Evolutionary conservation across 345 rosid genomes (phyloP), one percentile per base, ranked within the genome.

Genomic region (Syzygium aromaticum): DNA sequence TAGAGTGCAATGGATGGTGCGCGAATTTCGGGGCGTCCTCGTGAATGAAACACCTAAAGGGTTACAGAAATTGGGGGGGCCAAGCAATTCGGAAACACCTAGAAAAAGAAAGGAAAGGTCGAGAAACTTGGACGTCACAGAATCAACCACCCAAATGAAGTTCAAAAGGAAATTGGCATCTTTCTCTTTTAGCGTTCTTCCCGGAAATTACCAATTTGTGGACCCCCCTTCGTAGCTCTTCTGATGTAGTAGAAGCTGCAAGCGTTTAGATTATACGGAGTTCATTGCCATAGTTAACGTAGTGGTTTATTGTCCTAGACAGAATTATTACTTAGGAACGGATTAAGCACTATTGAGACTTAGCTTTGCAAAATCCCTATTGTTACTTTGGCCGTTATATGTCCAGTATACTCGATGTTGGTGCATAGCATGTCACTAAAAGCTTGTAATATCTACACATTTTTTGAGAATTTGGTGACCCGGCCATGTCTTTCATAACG

Each of bases 91-190:
- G 25, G 87, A 89, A 53, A 82, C 84, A 61, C 85, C 77, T 61
- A 23, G 84, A 23, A 87, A 89, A 53, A 40, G 86, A 52, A 87
- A 43, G 25, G 84, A 84, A 84, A 73, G 90, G 85, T 80, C 61
- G 16, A 87, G 86, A 87, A 53, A 22, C 59, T n/a, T 19, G 64
- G 51, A 51, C 30, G 15, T 61, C 73, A 61, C 73, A n/a, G 17
- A 51, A 51, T 51, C 12, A 52, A n/a, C 28, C 73, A 14, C 73
- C 73, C 73, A 3, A 61, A n/a, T n/a, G 13, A 61, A 61, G 38
- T 61, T 61, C 8, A 61, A 61, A n/a, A 25, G 33, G 19, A n/a
- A n/a, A 6, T 61, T 61, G 33, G 38, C 38, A 3, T n/a, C 17
- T 61, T 38, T n/a, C n/a, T 61, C 3, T 25, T 25, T 54, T n/a